Conservation (phyloP, 2,329 filamentous ascomycete genomes). For the Ophiostoma tasmaniense region DNA sequence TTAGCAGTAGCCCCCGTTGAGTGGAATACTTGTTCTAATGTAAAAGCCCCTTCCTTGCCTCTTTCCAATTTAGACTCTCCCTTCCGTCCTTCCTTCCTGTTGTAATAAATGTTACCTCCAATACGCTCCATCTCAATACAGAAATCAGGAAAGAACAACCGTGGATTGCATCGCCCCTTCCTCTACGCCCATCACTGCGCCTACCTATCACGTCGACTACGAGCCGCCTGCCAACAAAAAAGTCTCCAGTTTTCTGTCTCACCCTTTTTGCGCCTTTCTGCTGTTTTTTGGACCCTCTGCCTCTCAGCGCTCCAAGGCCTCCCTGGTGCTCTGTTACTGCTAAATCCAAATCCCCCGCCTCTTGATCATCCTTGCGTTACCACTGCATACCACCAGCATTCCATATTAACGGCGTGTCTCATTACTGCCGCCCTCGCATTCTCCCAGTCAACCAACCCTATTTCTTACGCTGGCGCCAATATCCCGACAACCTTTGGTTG, state of each 20-base stretch:
- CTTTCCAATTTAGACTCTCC: background rate
- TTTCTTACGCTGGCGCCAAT: conserved; percentile 21
- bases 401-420: background rate
- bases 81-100: background rate
- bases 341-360: background rate
- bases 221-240: background rate
- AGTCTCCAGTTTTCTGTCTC: conserved; percentile 3
- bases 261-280: background rate
- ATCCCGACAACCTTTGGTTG: conserved; percentile 18
- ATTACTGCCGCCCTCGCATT: background rate
- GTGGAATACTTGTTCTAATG: background rate
- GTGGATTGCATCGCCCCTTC: background rate
- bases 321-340: background rate
- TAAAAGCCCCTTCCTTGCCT: background rate
- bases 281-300: background rate
- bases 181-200: background rate
- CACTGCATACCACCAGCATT: background rate
- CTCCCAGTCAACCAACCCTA: background rate
- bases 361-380: background rate
- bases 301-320: background rate
- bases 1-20: background rate
- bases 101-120: background rate
- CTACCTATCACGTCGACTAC: background rate
- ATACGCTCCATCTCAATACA: background rate
- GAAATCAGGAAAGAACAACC: background rate